Evolutionary conservation across 164 flowering plant genomes (phyloP).

Genomic region (Aristolochia fimbriata): DNA sequence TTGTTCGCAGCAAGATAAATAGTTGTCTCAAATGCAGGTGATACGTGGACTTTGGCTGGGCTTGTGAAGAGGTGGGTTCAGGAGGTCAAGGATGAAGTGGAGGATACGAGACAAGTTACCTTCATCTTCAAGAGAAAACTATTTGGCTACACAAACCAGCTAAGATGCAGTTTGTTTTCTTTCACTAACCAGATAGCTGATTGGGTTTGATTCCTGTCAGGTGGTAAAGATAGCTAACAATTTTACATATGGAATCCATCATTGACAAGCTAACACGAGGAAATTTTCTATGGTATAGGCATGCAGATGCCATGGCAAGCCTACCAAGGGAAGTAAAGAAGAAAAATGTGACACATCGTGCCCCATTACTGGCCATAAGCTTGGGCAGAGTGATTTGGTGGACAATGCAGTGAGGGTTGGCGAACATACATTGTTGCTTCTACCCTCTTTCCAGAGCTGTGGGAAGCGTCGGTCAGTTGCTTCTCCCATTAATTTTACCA

Average conservation of each 20-base stretch:
- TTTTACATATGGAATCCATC: too few species aligned
- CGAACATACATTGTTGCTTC: conserved; percentile 43
- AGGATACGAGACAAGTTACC: conserved; percentile 48
- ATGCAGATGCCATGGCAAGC: conserved; percentile 75
- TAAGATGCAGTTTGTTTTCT: conserved; percentile 49
- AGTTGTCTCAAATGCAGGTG: conserved; percentile 22
- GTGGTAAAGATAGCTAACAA: conserved; percentile 19
- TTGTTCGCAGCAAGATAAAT: too few species aligned
- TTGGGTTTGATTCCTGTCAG: conserved; percentile 52
- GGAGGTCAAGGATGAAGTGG: conserved; percentile 54
- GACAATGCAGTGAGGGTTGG: conserved; percentile 61
- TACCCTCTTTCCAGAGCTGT: conserved; percentile 45
- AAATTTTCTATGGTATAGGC: conserved; percentile 20
- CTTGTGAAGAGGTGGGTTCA: conserved; percentile 65
- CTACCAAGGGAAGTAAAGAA: conserved; percentile 23
- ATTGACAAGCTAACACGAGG: background rate
- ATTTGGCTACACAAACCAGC: conserved; percentile 38
- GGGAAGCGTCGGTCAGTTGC: conserved; percentile 30
- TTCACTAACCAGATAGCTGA: conserved; percentile 41
- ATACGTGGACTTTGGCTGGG: conserved; percentile 37
- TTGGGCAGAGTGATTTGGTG: conserved; percentile 32
- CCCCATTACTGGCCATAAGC: conserved; percentile 36
- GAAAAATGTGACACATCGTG: conserved; percentile 25
- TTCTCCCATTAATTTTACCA: conserved; percentile 43
- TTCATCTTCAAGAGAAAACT: conserved; percentile 50